Percentiles rank a stretch among this genome's conserved stretches.
These are phyloP conservation scores for Fusarium sp. DNA, from an alignment of 2,329 filamentous ascomycete genomes.

Conservation along the genomic window DNA sequence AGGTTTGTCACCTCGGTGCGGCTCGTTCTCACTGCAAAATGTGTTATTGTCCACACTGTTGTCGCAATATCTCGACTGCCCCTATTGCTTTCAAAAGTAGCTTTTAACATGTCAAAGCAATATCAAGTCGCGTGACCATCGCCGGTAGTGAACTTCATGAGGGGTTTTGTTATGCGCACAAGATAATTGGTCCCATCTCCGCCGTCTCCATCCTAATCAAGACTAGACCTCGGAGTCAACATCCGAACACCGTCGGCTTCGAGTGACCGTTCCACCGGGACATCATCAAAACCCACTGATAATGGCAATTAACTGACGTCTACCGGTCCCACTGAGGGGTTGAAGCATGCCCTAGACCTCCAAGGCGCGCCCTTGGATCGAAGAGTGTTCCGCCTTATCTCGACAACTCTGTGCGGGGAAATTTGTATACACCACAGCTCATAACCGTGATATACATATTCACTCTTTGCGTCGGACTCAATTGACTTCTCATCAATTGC, in stretches of 20 bases:
- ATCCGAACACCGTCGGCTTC: conserved; percentile 2
- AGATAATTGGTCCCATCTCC: not conserved
- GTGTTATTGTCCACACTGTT: not conserved
- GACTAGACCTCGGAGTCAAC: not conserved
- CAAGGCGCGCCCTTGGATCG: not conserved
- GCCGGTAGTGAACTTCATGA: not conserved
- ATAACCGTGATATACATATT: not conserved
- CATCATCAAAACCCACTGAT: not conserved
- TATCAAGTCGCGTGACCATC: too few relatives aligned
- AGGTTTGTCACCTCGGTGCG: too few relatives aligned
- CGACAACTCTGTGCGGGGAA: not conserved
- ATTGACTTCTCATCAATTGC: not conserved
- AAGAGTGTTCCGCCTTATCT: not conserved
- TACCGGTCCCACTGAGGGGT: not conserved
- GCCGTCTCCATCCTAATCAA: not conserved
- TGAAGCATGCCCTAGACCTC: not conserved
- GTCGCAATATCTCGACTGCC: too few relatives aligned
- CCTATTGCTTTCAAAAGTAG: fast-evolving
- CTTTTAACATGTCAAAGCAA: not conserved
- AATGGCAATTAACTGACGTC: not conserved
- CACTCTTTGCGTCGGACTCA: fast-evolving
- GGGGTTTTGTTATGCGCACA: not conserved
- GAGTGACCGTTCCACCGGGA: not conserved
- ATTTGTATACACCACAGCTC: not conserved
- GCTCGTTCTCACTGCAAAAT: not conserved